Conservation (phyloP, 192 early-diverging fungal species). For the Podila minutissima region DNA sequence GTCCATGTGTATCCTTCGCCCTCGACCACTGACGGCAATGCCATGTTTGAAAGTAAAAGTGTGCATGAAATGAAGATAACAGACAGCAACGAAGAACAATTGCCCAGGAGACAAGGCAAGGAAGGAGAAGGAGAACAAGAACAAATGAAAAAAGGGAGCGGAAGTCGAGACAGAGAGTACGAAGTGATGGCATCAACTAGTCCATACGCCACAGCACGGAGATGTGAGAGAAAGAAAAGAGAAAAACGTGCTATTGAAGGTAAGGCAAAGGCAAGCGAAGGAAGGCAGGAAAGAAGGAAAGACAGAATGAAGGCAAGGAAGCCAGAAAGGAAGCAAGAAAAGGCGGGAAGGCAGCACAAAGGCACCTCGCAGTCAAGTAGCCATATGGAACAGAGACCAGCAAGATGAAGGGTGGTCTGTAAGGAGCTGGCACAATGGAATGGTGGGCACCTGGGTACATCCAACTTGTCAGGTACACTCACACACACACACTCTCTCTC, state of each 20-base stretch:
- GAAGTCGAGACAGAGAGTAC: neutral
- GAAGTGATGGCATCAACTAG: no score
- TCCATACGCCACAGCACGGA: neutral
- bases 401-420: neutral
- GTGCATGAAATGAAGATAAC: neutral
- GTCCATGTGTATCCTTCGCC: neutral
- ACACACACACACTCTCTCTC: no score
- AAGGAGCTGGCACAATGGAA: no score
- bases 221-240: neutral
- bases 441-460: no score
- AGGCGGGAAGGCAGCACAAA: slow-evolving; percentile 8
- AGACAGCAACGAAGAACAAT: slow-evolving; percentile 1
- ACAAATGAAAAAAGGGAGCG: slow-evolving; percentile 4
- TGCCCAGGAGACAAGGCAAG: neutral
- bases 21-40: no score
- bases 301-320: slow-evolving; percentile 4
- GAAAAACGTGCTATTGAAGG: neutral
- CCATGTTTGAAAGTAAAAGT: neutral
- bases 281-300: slow-evolving; percentile 5
- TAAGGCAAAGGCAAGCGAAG: neutral
- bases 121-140: neutral
- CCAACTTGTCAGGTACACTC: no score
- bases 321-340: neutral
- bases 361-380: neutral
- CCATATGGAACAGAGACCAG: neutral